These are phyloP conservation scores for Solanum okadae DNA, from an alignment of 257 asterid species.

Conservation along the genomic window DNA sequence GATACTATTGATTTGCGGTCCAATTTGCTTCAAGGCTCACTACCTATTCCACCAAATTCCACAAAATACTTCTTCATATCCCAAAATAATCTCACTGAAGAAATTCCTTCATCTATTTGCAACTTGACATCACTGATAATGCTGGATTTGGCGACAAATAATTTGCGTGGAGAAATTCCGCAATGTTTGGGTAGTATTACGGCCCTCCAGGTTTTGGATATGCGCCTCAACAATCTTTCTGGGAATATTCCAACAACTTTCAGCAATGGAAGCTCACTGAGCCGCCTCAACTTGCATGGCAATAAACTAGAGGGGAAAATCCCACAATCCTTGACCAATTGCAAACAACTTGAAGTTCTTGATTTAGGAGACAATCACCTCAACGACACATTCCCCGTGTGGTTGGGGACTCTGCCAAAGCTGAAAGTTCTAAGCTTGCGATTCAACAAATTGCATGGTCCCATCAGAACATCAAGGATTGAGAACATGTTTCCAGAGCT, in stretches of 20 bases:
- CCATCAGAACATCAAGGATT: neutral
- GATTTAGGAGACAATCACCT: too few species aligned
- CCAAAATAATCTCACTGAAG: neutral
- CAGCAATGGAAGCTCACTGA: neutral
- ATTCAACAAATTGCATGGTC: neutral
- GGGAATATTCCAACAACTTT: neutral
- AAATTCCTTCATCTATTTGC: neutral
- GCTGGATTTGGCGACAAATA: neutral
- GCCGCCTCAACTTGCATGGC: neutral
- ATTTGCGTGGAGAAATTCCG: neutral
- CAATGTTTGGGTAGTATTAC: neutral
- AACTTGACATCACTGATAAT: neutral
- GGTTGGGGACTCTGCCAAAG: too few species aligned
- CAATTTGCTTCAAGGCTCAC: neutral
- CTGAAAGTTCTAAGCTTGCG: too few species aligned
- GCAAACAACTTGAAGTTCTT: too few species aligned
- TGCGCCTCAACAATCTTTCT: neutral
- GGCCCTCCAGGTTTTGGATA: neutral
- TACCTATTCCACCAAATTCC: neutral
- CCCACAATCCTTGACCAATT: neutral
- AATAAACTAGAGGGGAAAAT: neutral
- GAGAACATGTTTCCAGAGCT: neutral
- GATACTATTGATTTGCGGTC: neutral
- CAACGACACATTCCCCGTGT: too few species aligned
- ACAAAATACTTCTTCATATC: accelerated